Percentiles rank a stretch among this genome's conserved stretches.
Conservation (phyloP, 2,329 filamentous ascomycete genomes). For the Plenodomus lindquistii region DNA sequence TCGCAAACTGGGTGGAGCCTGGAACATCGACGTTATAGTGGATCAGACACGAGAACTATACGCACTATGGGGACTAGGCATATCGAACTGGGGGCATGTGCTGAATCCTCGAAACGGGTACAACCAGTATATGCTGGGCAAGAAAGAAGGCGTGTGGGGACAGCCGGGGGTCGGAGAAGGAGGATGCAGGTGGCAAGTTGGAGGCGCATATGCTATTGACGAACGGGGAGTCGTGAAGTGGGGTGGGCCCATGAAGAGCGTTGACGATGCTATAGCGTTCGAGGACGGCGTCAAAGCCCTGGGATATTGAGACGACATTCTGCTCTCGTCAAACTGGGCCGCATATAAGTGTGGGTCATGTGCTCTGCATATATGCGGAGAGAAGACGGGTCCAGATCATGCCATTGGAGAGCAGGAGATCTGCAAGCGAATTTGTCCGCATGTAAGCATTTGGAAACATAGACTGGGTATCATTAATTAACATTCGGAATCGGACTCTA, state of each 20-base stretch:
- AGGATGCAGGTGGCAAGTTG: slow-evolving; percentile 42
- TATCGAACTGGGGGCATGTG: slow-evolving; percentile 40
- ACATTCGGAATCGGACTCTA: neutral
- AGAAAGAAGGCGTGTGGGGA: slow-evolving; percentile 42
- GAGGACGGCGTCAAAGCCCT: slow-evolving; percentile 39
- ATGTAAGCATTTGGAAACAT: neutral
- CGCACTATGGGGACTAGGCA: slow-evolving; percentile 63
- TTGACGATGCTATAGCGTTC: slow-evolving; percentile 35
- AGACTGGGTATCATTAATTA: neutral
- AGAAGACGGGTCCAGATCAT: no score
- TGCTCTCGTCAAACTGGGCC: neutral
- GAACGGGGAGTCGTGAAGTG: slow-evolving; percentile 38
- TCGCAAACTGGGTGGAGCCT: slow-evolving; percentile 60
- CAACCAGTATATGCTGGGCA: slow-evolving; percentile 40
- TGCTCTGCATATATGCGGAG: neutral
- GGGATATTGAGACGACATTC: slow-evolving; percentile 14
- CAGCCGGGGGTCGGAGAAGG: slow-evolving; percentile 39
- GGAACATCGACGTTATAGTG: slow-evolving; percentile 60
- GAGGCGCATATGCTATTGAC: slow-evolving; percentile 40
- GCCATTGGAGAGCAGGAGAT: no score
- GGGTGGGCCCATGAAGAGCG: slow-evolving; percentile 42
- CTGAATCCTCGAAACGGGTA: slow-evolving; percentile 42
- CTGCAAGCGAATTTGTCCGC: neutral
- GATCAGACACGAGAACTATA: slow-evolving; percentile 63
- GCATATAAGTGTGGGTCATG: neutral